These are phyloP conservation scores for Plasmodium gallinaceum DNA, from an alignment of 169 alveolate species.

Conservation along the genomic window DNA sequence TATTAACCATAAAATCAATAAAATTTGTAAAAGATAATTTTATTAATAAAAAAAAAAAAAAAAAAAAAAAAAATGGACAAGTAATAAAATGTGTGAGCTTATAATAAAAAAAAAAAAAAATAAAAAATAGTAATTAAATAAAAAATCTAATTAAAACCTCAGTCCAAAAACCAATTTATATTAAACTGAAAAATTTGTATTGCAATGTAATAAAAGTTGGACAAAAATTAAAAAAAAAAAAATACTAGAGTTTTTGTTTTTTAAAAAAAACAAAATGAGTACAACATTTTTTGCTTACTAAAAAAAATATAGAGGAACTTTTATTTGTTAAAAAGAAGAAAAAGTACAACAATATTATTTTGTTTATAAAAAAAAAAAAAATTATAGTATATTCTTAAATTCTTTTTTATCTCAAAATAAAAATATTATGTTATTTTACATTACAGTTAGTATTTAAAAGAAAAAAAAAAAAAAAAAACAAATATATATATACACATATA, in stretches of 20 bases:
- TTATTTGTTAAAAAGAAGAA: no score
- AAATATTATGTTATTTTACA: constrained; percentile 1
- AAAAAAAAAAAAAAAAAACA: neutral
- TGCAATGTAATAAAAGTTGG: no score
- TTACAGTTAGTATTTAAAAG: neutral
- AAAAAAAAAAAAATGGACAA: neutral
- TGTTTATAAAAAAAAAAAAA: neutral
- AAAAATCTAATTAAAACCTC: neutral
- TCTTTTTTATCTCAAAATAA: neutral
- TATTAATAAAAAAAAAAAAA: neutral
- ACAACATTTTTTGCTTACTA: no score
- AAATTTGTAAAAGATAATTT: constrained; percentile 13
- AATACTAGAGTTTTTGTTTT: no score
- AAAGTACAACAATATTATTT: no score
- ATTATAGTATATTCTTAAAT: neutral
- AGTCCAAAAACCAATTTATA: no score
- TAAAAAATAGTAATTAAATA: neutral
- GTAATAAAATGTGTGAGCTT: no score
- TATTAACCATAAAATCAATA: neutral
- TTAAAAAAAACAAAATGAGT: no score
- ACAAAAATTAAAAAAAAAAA: no score
- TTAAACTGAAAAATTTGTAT: no score
- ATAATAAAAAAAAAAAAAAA: neutral
- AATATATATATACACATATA: no score
- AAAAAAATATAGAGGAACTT: no score